Evolutionary conservation across 208 protist genomes (phyloP).

Genomic region (Trypanosomatidae sp.): DNA sequence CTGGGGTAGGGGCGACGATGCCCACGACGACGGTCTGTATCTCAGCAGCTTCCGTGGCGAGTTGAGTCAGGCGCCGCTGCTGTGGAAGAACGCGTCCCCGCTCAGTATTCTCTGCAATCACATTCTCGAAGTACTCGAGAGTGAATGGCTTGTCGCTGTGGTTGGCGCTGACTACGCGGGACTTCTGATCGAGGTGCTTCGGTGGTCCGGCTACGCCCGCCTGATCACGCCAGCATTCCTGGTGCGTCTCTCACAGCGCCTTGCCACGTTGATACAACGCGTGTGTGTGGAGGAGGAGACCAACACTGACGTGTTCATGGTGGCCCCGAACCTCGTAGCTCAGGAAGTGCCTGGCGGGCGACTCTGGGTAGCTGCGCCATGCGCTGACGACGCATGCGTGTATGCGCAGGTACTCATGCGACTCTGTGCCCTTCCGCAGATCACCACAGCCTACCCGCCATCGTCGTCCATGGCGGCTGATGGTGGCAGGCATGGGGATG

Average conservation of each 20-base stretch:
- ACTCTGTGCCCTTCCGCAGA: constrained; percentile 24
- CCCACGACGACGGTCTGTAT: not conserved
- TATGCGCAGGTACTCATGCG: constrained; percentile 21
- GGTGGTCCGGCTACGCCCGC: constrained; percentile 51
- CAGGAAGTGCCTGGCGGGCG: constrained; percentile 18
- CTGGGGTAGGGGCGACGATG: not conserved
- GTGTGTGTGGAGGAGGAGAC: constrained; percentile 4
- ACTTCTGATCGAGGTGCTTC: constrained; percentile 49
- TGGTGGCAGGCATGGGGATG: not conserved
- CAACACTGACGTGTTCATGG: not conserved
- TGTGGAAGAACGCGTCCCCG: constrained; percentile 73
- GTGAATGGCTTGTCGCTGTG: constrained; percentile 44
- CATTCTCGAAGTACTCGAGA: constrained; percentile 72
- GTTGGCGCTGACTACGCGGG: constrained; percentile 64
- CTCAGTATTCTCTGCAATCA: constrained; percentile 52
- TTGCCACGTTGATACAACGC: constrained; percentile 48
- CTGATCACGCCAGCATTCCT: constrained; percentile 42
- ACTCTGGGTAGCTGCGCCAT: constrained; percentile 19
- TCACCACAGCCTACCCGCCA: constrained; percentile 22
- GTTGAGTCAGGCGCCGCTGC: constrained; percentile 37
- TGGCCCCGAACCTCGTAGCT: constrained; percentile 9
- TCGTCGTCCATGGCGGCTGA: not conserved
- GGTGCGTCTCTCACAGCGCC: constrained; percentile 31
- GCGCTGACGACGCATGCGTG: constrained; percentile 21
- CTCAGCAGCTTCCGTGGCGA: not conserved